Conservation (phyloP, 192 early-diverging fungal species). For the Entomortierella parvispora region DNA sequence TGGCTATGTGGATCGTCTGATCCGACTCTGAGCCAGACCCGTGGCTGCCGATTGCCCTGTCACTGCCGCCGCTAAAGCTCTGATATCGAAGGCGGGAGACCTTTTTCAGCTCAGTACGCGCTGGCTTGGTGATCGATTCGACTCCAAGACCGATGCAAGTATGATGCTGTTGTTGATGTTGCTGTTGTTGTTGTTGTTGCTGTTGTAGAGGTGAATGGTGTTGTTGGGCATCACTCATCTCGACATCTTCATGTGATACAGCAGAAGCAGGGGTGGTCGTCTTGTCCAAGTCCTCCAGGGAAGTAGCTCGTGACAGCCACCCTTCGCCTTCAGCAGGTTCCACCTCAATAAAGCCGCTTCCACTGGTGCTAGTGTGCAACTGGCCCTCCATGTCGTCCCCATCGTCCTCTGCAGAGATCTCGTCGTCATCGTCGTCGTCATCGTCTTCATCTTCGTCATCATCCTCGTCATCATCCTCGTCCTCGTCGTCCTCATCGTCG, state of each 20-base stretch:
- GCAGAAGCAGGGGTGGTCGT: neutral
- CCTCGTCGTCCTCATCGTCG: constrained; percentile 10
- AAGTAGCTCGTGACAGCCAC: too few relatives aligned
- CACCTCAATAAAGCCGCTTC: too few relatives aligned
- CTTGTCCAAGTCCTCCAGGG: too few relatives aligned
- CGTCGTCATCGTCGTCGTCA: constrained; percentile 13
- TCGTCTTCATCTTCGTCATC: constrained; percentile 16
- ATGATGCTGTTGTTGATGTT: neutral
- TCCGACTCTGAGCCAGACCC: too few relatives aligned
- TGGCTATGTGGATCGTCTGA: too few relatives aligned
- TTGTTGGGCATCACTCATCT: constrained; percentile 3
- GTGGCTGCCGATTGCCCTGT: too few relatives aligned
- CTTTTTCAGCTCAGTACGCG: too few relatives aligned
- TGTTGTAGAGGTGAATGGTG: neutral
- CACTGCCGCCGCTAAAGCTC: too few relatives aligned
- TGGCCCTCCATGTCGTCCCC: constrained; percentile 4
- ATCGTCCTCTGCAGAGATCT: neutral
- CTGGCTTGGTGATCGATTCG: neutral
- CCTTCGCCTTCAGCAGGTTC: too few relatives aligned
- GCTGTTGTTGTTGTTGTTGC: neutral
- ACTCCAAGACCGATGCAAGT: constrained; percentile 17
- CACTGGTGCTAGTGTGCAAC: neutral
- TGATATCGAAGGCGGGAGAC: too few relatives aligned
- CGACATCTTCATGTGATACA: neutral
- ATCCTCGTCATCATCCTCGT: constrained; percentile 5